Evolutionary conservation across 2,329 filamentous ascomycete genomes (phyloP).

Genomic region (Colletotrichum agaves): DNA sequence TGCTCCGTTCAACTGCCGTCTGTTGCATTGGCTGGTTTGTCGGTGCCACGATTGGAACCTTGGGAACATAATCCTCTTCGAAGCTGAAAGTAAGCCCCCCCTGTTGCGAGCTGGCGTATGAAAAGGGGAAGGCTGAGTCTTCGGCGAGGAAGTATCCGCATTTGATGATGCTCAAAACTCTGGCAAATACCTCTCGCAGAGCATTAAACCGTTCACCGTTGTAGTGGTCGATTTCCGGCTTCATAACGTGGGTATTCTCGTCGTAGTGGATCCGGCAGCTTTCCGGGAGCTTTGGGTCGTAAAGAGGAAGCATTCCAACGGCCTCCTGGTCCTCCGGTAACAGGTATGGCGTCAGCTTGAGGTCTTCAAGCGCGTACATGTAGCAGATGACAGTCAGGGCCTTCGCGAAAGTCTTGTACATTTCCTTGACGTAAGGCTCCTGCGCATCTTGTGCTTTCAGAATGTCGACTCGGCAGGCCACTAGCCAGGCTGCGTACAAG

Average conservation of each 20-base stretch:
- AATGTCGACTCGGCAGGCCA: constrained; percentile 57
- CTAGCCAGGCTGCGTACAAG: constrained; percentile 66
- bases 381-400: constrained; percentile 62
- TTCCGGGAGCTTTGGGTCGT: constrained; percentile 49
- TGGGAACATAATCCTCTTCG: constrained; percentile 26
- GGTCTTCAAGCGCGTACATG: constrained; percentile 51
- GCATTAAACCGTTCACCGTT: constrained; percentile 10
- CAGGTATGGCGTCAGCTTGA: constrained; percentile 58
- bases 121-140: constrained; percentile 28
- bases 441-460: constrained; percentile 58
- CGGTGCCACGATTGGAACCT: background rate
- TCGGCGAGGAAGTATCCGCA: constrained; percentile 61
- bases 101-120: constrained; percentile 18
- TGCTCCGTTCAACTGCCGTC: background rate
- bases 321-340: constrained; percentile 62
- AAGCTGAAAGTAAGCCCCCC: constrained; percentile 29
- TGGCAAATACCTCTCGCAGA: constrained; percentile 46
- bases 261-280: constrained; percentile 53
- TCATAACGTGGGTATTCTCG: constrained; percentile 47
- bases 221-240: constrained; percentile 53
- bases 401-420: constrained; percentile 58
- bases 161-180: constrained; percentile 60
- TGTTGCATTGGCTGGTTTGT: background rate
- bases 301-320: constrained; percentile 56
- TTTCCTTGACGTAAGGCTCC: constrained; percentile 56